Base-by-base conservation (phyloP, 805 yeast genomes). In the Schwanniomyces sp. region DNA sequence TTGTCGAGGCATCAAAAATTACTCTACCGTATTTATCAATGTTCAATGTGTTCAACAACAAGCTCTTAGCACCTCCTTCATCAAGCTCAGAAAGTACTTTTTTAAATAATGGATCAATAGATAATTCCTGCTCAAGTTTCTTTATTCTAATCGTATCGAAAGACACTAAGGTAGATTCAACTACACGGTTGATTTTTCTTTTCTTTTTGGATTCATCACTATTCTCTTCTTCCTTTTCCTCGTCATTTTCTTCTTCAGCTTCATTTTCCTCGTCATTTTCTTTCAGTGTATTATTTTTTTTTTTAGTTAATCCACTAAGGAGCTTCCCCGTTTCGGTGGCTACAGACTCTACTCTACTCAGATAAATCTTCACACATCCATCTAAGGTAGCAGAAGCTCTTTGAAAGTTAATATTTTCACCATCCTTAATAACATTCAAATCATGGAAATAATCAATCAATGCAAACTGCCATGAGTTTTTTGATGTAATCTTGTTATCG, bases 391-490 rank as follows among this genome's bases (percentile, higher is more conserved):
- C 71, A 1, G 68, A 62, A 0, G 71, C 72, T 26, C 64, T 52
- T 50, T 63, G 71, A 50, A 67, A 67, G 41, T 67, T 67, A 52
- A 66, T 64, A 45, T 66, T 70, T 47, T 86, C 90, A 5, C 90
- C 86, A 45, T 86, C 95, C 54, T 81, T 78, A 40, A 88, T 74
- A 26, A 89, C 78, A 25, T 87, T 79, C 66, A 90, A 74, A 58
- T 89, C 96, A 59, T 91, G 87, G 62, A 91, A 91, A 65, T 91
- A 91, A 64, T 91, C 97, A 58, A 91, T 91, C 58, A 91, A 75
- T 0, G 91, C 96, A 61, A 90, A 83, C 56, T 87, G 86, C 96
- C 97, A 91, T 58, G 94, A 84, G 63, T 91, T 91, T 32, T 85
- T 75, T 0, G 90, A 78, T 50, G 87, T 91, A 69, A 91, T 89